Base-by-base conservation (phyloP, 2,329 filamentous ascomycete genomes). In the Didymella pomorum region DNA sequence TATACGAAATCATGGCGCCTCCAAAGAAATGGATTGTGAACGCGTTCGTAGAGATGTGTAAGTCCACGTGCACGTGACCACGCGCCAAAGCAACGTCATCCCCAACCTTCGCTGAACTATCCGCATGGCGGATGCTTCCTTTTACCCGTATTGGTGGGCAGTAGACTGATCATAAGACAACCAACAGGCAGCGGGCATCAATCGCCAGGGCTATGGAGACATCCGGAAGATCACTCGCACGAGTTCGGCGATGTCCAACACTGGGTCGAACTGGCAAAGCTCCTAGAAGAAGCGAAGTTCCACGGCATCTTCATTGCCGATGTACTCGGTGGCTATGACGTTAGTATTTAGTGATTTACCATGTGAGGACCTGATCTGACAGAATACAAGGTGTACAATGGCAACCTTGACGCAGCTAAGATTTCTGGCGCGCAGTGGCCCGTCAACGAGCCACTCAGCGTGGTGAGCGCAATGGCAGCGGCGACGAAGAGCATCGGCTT, bases 401-500 rank as follows among this genome's bases (percentile, higher is more conserved):
- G 86, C 4, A 87, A 85, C 59, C 79, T 90, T 2, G 81, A 83
- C 3, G 83, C 87, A 0, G 85, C 87, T 0, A 83, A 89, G 47
- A 72, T 81, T 0, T 85, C 86, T 0, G 88, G 86, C 1, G 86
- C 87, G 0, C 88, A 91, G 72, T 90, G 86, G 83, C 88, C 88
- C 0, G 86, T 90, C n/a, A 89, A 89, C 59, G 88, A 91, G 70
- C 88, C 88, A 0, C 69, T 90, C 1, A 82, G 84, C 1, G 81
- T 87, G 2, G 80, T 90, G 0, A 81, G 87, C 2, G 87, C 87
- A 2, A 89, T 90, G 87, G 87, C 88, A 0, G 87, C 87, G 1
- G 87, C 80, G 0, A 90, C 88, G 0, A 83, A 85, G 62, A 89
- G 81, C 57, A 82, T 91, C n/a, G 86, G 86, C 0, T 90, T 91